A percentile compares a stretch with the other conserved stretches of the same genome.
Conservation (phyloP, 2,329 filamentous ascomycete species). For the Leptosphaerulina australis region DNA sequence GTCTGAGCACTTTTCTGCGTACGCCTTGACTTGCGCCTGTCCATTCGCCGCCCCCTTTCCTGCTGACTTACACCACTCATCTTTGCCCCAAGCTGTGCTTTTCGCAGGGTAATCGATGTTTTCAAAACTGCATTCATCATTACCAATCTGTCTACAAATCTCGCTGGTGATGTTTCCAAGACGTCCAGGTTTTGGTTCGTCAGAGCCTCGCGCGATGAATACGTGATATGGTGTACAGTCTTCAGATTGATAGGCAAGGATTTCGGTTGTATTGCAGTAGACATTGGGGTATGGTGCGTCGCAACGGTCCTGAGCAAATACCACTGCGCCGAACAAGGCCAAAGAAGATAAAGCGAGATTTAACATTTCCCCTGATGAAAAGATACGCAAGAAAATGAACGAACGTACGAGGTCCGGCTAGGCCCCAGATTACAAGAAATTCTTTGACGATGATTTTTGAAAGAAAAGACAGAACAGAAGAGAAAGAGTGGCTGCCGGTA, state of each 20-base stretch:
- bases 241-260: slow-evolving; percentile 27
- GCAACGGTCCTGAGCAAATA: slow-evolving; percentile 31
- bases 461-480: background rate
- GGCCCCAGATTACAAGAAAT: slow-evolving; percentile 2
- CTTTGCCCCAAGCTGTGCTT: slow-evolving; percentile 31
- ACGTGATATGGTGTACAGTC: slow-evolving; percentile 36
- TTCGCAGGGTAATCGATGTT: slow-evolving; percentile 38
- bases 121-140: slow-evolving; percentile 33
- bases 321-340: slow-evolving; percentile 18
- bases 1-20: slow-evolving; percentile 34
- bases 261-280: slow-evolving; percentile 34
- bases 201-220: slow-evolving; percentile 38
- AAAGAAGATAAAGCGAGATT: slow-evolving; percentile 21
- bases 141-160: slow-evolving; percentile 29
- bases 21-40: slow-evolving; percentile 34
- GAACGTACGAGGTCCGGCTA: background rate
- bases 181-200: slow-evolving; percentile 37
- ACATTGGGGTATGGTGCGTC: slow-evolving; percentile 28
- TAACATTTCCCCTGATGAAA: slow-evolving; percentile 8
- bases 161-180: slow-evolving; percentile 31
- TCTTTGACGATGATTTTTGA: background rate
- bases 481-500: slow-evolving; percentile 1
- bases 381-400: background rate
- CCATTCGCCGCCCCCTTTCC: slow-evolving; percentile 30
- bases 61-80: slow-evolving; percentile 37